Percentiles rank a stretch among this genome's conserved stretches.
Conservation (phyloP, 2,329 filamentous ascomycete species). For the Ascochyta viciae-villosae region DNA sequence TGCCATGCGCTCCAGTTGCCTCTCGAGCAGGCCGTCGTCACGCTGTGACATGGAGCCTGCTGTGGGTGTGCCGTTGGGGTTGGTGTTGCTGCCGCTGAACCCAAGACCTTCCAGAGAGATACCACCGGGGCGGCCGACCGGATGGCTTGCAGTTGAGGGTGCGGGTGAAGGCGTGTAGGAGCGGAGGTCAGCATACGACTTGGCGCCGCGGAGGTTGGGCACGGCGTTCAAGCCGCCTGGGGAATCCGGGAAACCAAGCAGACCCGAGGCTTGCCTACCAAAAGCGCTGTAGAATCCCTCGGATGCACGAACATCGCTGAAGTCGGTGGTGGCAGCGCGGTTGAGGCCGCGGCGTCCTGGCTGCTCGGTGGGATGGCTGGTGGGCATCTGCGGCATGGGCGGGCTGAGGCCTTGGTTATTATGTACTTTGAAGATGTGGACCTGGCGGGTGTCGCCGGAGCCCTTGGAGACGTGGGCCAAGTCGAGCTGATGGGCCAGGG, state of each 20-base stretch:
- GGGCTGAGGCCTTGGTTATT: constrained; percentile 67
- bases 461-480: constrained; percentile 91
- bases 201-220: constrained; percentile 86
- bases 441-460: constrained; percentile 83
- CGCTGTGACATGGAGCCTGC: constrained; percentile 59
- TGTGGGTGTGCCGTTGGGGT: constrained; percentile 70
- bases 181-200: constrained; percentile 94
- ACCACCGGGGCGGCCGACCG: constrained; percentile 69
- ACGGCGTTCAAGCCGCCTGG: constrained; percentile 70
- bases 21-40: constrained; percentile 67
- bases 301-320: constrained; percentile 80
- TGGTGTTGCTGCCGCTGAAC: constrained; percentile 66
- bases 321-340: constrained; percentile 96
- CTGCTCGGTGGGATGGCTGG: constrained; percentile 73
- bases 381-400: constrained; percentile 63
- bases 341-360: constrained; percentile 80
- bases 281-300: constrained; percentile 78
- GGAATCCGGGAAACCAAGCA: constrained; percentile 83
- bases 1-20: constrained; percentile 67
- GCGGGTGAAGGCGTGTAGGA: constrained; percentile 95
- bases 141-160: constrained; percentile 86
- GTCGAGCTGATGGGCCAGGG: constrained; percentile 92
- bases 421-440: constrained; percentile 81
- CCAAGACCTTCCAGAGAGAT: constrained; percentile 52
- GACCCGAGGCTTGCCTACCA: constrained; percentile 78